These are phyloP conservation scores for Noccaea caerulescens DNA, from an alignment of 345 rosid species.

Conservation along the genomic window DNA sequence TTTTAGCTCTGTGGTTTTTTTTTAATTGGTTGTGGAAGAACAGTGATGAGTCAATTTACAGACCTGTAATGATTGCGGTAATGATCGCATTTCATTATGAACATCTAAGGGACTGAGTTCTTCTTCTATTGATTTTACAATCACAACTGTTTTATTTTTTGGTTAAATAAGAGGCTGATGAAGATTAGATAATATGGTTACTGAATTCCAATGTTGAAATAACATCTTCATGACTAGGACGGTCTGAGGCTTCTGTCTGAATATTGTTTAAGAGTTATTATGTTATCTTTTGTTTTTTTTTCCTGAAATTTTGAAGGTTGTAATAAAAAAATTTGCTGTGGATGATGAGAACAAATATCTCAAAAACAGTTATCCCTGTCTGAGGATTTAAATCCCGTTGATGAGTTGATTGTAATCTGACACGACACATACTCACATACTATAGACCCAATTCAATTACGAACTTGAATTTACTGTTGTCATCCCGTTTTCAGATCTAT, in stretches of 20 bases:
- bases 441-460: too few relatives aligned
- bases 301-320: not conserved
- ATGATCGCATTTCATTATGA: constrained; percentile 74
- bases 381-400: constrained; percentile 34
- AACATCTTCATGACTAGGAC: constrained; percentile 20
- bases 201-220: constrained; percentile 18
- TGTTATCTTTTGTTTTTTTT: not conserved
- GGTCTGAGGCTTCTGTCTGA: constrained; percentile 19
- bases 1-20: not conserved
- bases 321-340: not conserved
- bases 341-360: constrained; percentile 25
- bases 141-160: not conserved
- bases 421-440: not conserved
- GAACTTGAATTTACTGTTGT: too few relatives aligned
- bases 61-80: constrained; percentile 92
- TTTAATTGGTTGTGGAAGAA: constrained; percentile 7
- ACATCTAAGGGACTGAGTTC: constrained; percentile 97
- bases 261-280: too few relatives aligned
- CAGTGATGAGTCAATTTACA: constrained; percentile 74
- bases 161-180: not conserved
- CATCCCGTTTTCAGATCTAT: too few relatives aligned
- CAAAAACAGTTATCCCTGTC: constrained; percentile 39
- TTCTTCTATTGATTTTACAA: not conserved
- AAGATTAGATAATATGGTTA: constrained; percentile 13
- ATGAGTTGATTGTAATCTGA: constrained; percentile 30